Percentiles rank a stretch among this genome's conserved stretches.
phyloP scores from a whole-genome alignment of 2,329 filamentous ascomycete species.

The Chaetomium sp. region DNA sequence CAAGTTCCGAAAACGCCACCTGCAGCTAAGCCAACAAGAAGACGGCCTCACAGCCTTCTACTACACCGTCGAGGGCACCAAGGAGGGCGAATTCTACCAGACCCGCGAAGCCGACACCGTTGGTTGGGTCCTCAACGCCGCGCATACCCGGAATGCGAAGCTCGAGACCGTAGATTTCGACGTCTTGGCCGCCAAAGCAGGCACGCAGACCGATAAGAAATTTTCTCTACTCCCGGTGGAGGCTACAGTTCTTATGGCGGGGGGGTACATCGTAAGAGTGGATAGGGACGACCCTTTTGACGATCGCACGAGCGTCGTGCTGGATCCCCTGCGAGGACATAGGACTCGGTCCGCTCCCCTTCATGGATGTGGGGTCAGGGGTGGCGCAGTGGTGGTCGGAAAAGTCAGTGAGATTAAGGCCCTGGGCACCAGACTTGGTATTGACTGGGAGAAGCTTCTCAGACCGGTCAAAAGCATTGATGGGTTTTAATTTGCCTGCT shows the following conservation, averaged over 20 bases:
- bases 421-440: not conserved
- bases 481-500: no score
- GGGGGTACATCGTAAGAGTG: not conserved
- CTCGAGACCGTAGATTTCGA: not conserved
- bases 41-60: not conserved
- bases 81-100: not conserved
- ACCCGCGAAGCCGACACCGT: not conserved
- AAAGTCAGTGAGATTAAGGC: not conserved
- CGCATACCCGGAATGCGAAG: not conserved
- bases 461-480: no score
- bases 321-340: not conserved
- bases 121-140: not conserved
- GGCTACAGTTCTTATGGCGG: not conserved
- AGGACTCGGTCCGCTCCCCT: not conserved
- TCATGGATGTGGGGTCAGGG: not conserved
- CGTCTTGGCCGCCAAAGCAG: not conserved
- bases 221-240: not conserved
- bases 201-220: not conserved
- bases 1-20: not conserved
- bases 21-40: not conserved
- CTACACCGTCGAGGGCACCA: not conserved
- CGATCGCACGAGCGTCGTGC: not conserved
- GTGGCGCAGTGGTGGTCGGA: not conserved
- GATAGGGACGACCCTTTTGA: not conserved
- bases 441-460: not conserved